Evolutionary conservation across 352 stramenopile species (phyloP).

Genomic region (Paralagenidium karlingii): DNA sequence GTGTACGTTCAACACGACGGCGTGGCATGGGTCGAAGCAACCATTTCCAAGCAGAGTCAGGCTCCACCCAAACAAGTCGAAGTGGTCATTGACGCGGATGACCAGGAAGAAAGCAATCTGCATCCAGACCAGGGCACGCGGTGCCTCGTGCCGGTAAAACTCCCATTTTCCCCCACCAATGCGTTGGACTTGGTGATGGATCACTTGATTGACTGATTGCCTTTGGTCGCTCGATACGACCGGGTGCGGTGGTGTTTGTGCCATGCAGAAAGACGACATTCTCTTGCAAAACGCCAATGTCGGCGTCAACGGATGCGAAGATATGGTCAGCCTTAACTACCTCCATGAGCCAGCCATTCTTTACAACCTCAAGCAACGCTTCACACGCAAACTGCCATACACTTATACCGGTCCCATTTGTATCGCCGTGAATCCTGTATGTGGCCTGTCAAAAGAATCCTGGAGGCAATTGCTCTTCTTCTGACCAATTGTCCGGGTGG

Average conservation of each 20-base stretch:
- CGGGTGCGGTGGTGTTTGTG: background rate
- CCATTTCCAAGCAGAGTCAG: slow-evolving; percentile 69
- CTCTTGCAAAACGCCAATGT: slow-evolving; percentile 58
- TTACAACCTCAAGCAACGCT: slow-evolving; percentile 85
- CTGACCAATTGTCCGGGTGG: slow-evolving; percentile 1
- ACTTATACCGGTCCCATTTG: slow-evolving; percentile 95
- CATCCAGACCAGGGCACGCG: slow-evolving; percentile 37
- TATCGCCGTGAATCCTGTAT: slow-evolving; percentile 94
- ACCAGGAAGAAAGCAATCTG: slow-evolving; percentile 47
- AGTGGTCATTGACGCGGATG: slow-evolving; percentile 60
- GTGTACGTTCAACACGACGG: slow-evolving; percentile 72
- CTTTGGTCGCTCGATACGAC: background rate
- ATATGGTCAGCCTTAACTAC: slow-evolving; percentile 85
- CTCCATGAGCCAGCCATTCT: slow-evolving; percentile 87
- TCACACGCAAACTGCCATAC: slow-evolving; percentile 87
- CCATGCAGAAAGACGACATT: slow-evolving; percentile 52
- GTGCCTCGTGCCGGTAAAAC: slow-evolving; percentile 34
- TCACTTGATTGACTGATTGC: slow-evolving; percentile 1
- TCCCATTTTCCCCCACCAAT: background rate
- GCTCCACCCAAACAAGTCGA: slow-evolving; percentile 73
- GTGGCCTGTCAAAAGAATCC: slow-evolving; percentile 17
- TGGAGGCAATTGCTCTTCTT: background rate
- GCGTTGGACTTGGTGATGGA: slow-evolving; percentile 1
- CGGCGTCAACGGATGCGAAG: slow-evolving; percentile 41
- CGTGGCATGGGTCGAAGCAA: slow-evolving; percentile 73